Conservation (phyloP, 345 rosid species). For the Garcia nutans region DNA sequence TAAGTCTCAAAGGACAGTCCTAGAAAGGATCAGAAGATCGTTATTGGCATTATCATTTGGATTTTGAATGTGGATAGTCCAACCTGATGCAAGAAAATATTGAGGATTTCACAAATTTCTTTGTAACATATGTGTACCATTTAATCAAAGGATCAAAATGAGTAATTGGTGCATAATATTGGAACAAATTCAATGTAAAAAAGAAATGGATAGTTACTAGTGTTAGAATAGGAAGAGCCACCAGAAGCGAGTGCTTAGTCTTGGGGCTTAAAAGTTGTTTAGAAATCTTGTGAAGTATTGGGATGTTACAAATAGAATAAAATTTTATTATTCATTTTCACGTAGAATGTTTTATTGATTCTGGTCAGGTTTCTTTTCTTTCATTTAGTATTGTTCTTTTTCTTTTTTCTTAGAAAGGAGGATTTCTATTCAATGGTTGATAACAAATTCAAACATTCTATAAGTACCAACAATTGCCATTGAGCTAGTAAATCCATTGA, state of each 20-base stretch:
- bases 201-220: constrained; percentile 14
- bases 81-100: constrained; percentile 1
- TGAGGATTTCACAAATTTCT: constrained; percentile 4
- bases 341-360: not conserved
- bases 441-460: too few relatives aligned
- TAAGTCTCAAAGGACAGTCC: not conserved
- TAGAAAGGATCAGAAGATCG: constrained; percentile 3
- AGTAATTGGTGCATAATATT: constrained; percentile 8
- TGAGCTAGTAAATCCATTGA: too few relatives aligned
- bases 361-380: not conserved
- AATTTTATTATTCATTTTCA: not conserved
- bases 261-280: not conserved
- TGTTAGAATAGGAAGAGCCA: constrained; percentile 21
- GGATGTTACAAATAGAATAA: constrained; percentile 16
- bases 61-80: not conserved
- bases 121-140: constrained; percentile 32
- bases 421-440: too few relatives aligned
- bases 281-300: constrained; percentile 11
- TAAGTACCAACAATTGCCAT: not conserved
- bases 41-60: not conserved
- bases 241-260: constrained; percentile 17
- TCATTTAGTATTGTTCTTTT: not conserved
- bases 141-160: constrained; percentile 1
- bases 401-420: too few relatives aligned
- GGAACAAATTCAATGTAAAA: constrained; percentile 12